These are phyloP conservation scores for Apiotrichum brassicae DNA, from an alignment of 1,284 basidiomycete genomes.

Conservation along the genomic window DNA sequence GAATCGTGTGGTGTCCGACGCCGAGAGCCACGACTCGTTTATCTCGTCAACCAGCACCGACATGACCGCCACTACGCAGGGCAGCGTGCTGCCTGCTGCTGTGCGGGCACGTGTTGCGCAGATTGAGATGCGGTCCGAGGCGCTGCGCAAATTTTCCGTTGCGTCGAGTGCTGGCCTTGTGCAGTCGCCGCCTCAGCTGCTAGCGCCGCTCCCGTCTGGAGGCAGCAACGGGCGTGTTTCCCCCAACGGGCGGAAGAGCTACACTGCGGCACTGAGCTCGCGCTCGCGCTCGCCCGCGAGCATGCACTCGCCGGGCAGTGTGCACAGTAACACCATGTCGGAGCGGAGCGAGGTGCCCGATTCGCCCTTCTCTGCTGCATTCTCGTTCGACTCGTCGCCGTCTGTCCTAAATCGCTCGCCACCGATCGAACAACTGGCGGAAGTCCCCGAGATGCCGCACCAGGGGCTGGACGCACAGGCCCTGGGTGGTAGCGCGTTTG, in stretches of 20 bases:
- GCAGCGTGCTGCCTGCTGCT: constrained; percentile 22
- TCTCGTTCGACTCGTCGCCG: background rate
- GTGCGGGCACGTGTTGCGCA: constrained; percentile 35
- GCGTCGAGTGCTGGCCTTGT: constrained; percentile 16
- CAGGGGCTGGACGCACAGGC: constrained; percentile 3
- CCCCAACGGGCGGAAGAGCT: constrained; percentile 15
- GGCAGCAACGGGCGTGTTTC: background rate
- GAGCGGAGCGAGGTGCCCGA: background rate
- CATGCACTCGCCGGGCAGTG: background rate
- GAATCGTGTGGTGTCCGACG: background rate
- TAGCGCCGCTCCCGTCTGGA: background rate
- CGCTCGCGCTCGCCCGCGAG: constrained; percentile 9
- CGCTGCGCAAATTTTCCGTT: constrained; percentile 37
- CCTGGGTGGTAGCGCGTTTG: background rate
- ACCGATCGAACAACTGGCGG: background rate
- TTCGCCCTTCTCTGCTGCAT: background rate
- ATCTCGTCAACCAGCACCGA: background rate
- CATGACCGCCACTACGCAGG: constrained; percentile 16
- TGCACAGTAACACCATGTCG: background rate
- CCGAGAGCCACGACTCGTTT: background rate
- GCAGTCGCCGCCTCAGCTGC: background rate
- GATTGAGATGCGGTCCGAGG: constrained; percentile 37
- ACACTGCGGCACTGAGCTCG: constrained; percentile 33
- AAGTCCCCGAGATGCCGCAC: background rate
- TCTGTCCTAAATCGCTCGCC: constrained; percentile 8